These are phyloP conservation scores for Sporothrix variecibatus DNA, from an alignment of 2,329 filamentous ascomycete genomes.

Conservation along the genomic window DNA sequence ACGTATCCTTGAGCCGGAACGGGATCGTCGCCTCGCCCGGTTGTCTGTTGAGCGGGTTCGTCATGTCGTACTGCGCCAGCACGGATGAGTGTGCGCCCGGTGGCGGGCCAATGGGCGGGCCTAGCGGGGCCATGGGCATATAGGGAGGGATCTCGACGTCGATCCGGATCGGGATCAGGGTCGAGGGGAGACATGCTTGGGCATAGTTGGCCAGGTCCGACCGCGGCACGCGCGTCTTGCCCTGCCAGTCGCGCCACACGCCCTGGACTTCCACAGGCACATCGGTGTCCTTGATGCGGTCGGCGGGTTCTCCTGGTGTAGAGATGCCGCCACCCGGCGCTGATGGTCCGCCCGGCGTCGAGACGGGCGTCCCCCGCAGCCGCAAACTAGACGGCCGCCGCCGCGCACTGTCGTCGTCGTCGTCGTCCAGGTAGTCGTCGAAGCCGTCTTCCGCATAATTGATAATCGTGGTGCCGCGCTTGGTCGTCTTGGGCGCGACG, in stretches of 20 bases:
- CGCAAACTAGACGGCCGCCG: constrained; percentile 82
- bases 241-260: constrained; percentile 95
- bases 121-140: constrained; percentile 51
- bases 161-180: constrained; percentile 92
- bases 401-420: constrained; percentile 73
- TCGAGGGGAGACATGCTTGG: constrained; percentile 78
- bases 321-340: background rate
- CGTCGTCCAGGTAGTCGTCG: constrained; percentile 69
- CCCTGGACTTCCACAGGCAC: constrained; percentile 82
- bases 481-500: constrained; percentile 81
- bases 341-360: constrained; percentile 49
- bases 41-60: constrained; percentile 73
- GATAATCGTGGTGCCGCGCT: constrained; percentile 92
- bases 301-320: constrained; percentile 54
- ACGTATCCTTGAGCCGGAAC: constrained; percentile 90
- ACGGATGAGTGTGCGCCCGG: constrained; percentile 59
- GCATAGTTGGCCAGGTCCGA: constrained; percentile 63
- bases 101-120: constrained; percentile 31
- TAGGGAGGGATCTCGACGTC: constrained; percentile 88
- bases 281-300: constrained; percentile 79
- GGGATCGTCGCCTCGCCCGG: constrained; percentile 74
- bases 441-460: constrained; percentile 98
- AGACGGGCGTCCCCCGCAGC: constrained; percentile 69
- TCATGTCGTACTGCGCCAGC: constrained; percentile 67
- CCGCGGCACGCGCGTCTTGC: constrained; percentile 61